Percentiles rank a stretch among this genome's conserved stretches.
Evolutionary conservation across 441 rosid genomes (phyloP).

Genomic region (Flueggea neowawraea): DNA sequence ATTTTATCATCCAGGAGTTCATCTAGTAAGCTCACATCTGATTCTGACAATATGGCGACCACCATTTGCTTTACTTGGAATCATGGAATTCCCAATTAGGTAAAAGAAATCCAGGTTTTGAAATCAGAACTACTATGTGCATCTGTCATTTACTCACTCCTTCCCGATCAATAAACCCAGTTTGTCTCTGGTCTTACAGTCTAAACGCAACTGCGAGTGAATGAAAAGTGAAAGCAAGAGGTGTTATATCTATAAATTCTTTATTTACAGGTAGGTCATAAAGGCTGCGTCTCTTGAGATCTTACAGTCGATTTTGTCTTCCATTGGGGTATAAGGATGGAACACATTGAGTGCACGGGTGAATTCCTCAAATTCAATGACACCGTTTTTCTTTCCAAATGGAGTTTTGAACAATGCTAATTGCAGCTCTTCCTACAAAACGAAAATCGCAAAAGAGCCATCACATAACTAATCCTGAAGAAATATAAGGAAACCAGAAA

Average conservation of each 20-base stretch:
- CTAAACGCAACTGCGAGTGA: constrained; percentile 75
- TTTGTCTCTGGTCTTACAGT: constrained; percentile 79
- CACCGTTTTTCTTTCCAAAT: constrained; percentile 68
- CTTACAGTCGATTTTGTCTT: constrained; percentile 84
- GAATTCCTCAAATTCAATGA: constrained; percentile 88
- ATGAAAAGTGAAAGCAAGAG: background rate
- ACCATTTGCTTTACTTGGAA: constrained; percentile 83
- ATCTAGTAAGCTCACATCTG: constrained; percentile 44
- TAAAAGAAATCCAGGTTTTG: constrained; percentile 2
- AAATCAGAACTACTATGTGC: background rate
- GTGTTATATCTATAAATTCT: background rate
- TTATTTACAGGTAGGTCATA: background rate
- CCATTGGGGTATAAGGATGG: constrained; percentile 71
- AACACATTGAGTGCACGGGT: constrained; percentile 67
- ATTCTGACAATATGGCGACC: constrained; percentile 56
- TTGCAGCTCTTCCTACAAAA: constrained; percentile 75
- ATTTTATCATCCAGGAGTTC: constrained; percentile 55
- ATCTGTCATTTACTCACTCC: constrained; percentile 52
- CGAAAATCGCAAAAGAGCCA: background rate
- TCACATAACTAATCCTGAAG: background rate
- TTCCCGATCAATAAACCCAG: constrained; percentile 78
- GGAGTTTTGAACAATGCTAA: constrained; percentile 58
- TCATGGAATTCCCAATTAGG: background rate
- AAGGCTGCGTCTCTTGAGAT: constrained; percentile 1
- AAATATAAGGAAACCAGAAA: no score